phyloP scores from a whole-genome alignment of 1,139 yeast species.

The Komagataea norvegica region DNA sequence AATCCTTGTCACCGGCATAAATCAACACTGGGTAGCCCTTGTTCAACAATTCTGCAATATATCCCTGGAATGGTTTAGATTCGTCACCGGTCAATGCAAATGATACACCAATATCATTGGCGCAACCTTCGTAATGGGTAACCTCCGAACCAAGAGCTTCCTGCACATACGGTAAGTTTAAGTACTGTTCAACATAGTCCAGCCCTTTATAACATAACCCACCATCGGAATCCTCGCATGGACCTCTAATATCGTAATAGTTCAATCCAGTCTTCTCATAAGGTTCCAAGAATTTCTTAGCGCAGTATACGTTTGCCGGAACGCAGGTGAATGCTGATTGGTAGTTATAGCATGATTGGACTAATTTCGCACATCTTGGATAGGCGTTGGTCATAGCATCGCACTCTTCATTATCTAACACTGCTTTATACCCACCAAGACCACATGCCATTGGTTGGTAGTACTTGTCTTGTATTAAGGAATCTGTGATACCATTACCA shows the following conservation, averaged over 20 bases:
- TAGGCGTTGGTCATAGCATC: slow-evolving; percentile 46
- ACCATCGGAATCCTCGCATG: slow-evolving; percentile 46
- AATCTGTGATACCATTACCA: slow-evolving; percentile 82
- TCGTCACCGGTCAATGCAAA: slow-evolving; percentile 60
- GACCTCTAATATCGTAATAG: slow-evolving; percentile 61
- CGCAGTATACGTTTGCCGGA: slow-evolving; percentile 45
- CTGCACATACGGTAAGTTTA: slow-evolving; percentile 58
- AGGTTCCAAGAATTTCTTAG: slow-evolving; percentile 36
- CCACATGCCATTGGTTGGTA: slow-evolving; percentile 87
- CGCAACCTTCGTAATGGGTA: slow-evolving; percentile 52
- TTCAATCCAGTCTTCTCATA: slow-evolving; percentile 58
- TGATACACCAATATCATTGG: slow-evolving; percentile 48
- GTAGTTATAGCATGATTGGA: slow-evolving; percentile 48
- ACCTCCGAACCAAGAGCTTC: slow-evolving; percentile 58
- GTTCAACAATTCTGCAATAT: slow-evolving; percentile 54
- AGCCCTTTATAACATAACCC: slow-evolving; percentile 56
- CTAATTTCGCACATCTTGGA: slow-evolving; percentile 52
- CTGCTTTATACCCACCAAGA: slow-evolving; percentile 68
- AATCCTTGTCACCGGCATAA: slow-evolving; percentile 87
- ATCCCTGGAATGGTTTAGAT: slow-evolving; percentile 60
- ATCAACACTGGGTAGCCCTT: slow-evolving; percentile 67
- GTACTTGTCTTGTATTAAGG: slow-evolving; percentile 60
- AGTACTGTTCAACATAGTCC: slow-evolving; percentile 50
- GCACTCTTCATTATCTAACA: slow-evolving; percentile 60
- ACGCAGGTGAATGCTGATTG: slow-evolving; percentile 47